Base-by-base conservation (phyloP, 2,329 filamentous ascomycete genomes). In the Clonostachys rosea region DNA sequence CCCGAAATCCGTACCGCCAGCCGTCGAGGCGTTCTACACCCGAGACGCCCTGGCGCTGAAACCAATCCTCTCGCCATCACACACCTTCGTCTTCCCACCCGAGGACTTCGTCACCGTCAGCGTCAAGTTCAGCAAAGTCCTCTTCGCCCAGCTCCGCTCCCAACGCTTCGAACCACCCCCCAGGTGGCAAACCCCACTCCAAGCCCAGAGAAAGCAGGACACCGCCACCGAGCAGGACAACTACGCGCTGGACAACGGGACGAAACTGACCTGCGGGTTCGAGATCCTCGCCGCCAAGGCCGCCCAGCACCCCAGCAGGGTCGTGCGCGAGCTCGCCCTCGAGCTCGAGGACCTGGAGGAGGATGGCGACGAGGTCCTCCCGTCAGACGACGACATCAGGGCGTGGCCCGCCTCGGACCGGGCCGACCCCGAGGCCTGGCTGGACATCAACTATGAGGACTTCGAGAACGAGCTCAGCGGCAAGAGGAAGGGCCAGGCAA, bases 21-120 rank as follows among this genome's bases (percentile, higher is more conserved):
- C 90, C 2, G 81, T 92, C 4, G 95, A 99, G 65, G 84, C 87
- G 1, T 97, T 99, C 65, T 97, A 97, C 63, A 77, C 96, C 13
- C 84, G 94, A 51, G 91, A 97, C 58, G 86, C 90, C 0, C 76
- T 90, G 48, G 77, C 86, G 1, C 67, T 96, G 40, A 86, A 85
- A 47, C 80, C 84, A 1, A 70, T 96, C 5, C 70, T 84, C 47
- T 75, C 76, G 3, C 70, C 78, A 34, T 64, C 78, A 1, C 68
- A 64, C 1, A 64, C 69, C 0, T 71, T 91, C 3, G 60, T 66
- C 3, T 95, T 99, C 56, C 77, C 83, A 4, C 91, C 91, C 0
- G 67, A 77, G 42, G 92, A 97, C 60, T 79, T 95, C 37, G 86
- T 96, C 10, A 85, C 82, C 1, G 72, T 89, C 30, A 91, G 88